Evolutionary conservation across 2,329 filamentous ascomycete species (phyloP).

Genomic region (Aureobasidium subglaciale): DNA sequence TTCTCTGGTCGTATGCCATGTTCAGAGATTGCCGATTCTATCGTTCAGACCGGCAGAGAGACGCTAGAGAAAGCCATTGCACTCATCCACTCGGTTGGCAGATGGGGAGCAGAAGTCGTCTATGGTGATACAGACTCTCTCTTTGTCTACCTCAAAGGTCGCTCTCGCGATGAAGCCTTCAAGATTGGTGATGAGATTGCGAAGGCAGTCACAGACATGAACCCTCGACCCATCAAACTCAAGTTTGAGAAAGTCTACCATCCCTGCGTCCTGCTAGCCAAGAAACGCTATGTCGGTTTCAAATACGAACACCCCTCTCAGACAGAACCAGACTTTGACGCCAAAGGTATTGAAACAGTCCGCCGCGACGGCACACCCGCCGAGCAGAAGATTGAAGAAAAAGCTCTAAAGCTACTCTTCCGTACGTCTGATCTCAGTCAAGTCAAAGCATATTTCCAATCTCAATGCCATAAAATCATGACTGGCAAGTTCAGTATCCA

Average conservation of each 20-base stretch:
- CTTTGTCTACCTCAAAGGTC: conserved; percentile 82
- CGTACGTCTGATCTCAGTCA: conserved; percentile 81
- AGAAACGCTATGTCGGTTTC: conserved; percentile 97
- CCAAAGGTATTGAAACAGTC: conserved; percentile 97
- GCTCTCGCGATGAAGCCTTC: conserved; percentile 83
- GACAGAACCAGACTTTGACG: conserved; percentile 79
- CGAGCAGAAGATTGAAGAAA: conserved; percentile 95
- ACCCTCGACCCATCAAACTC: conserved; percentile 85
- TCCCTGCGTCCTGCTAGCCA: conserved; percentile 86
- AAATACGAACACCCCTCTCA: conserved; percentile 82
- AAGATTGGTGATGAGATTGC: conserved; percentile 89
- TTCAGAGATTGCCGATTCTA: conserved; percentile 94
- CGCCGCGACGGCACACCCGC: conserved; percentile 89
- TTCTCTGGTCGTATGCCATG: conserved; percentile 98
- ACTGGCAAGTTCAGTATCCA: conserved; percentile 78
- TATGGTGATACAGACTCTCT: conserved; percentile 97
- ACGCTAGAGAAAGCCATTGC: conserved; percentile 91
- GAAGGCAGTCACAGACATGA: conserved; percentile 76
- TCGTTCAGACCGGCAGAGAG: conserved; percentile 91
- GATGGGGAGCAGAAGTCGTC: conserved; percentile 92
- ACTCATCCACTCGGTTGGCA: conserved; percentile 76
- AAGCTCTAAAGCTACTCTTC: conserved; percentile 80
- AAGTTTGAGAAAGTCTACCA: conserved; percentile 99
- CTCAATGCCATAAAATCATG: conserved; percentile 89
- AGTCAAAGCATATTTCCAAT: conserved; percentile 84